Evolutionary conservation across 2,329 filamentous ascomycete species (phyloP), one percentile per base, ranked within the genome.

Genomic region (Lachnellula suecica): DNA sequence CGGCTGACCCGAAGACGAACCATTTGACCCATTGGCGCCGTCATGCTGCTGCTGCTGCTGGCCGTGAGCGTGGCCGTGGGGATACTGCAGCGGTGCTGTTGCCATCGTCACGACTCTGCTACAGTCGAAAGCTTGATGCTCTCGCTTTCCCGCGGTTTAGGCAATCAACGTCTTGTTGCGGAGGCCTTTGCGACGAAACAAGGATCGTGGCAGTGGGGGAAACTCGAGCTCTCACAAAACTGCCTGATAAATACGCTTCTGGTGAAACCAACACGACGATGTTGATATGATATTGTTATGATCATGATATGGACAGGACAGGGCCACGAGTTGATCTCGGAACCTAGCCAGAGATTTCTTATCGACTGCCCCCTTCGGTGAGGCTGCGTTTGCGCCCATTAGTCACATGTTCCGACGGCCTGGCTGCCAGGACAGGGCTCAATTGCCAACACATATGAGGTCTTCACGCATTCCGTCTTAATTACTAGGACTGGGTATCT

Each of bases 91-190:
- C 17, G 56, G 52, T 38, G 54, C 48, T 22, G 53, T 45, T 46
- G 58, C 52, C 58, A 64, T 64, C 22, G 44, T 20, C 25, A 22
- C 40, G 40, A 43, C 40, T 43, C 31, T 17, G 34, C 45, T 22
- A 11, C 19, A 31, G 11, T 46, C 46, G 27, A 6, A 19, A 13
- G 24, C 9, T 38, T 24, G 15, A 43, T 24, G 22, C 42, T 42
- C 37, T 49, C 53, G 49, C 44, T 49, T 52, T 49, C 25, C 47
- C 19, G 46, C 58, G 58, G 57, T 46, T 59, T 59, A 59, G 57
- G 55, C 52, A 49, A 43, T 35, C 38, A 40, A 47, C 55, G 55
- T 52, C 48, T 56, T 52, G 43, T 37, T n/a, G 49, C 53, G 49
- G 53, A 41, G 43, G 23, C 13, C 3, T 23, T n/a, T 8, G 31